Conservation (phyloP, 2,329 filamentous ascomycete species). For the Ilyonectria destructans region DNA sequence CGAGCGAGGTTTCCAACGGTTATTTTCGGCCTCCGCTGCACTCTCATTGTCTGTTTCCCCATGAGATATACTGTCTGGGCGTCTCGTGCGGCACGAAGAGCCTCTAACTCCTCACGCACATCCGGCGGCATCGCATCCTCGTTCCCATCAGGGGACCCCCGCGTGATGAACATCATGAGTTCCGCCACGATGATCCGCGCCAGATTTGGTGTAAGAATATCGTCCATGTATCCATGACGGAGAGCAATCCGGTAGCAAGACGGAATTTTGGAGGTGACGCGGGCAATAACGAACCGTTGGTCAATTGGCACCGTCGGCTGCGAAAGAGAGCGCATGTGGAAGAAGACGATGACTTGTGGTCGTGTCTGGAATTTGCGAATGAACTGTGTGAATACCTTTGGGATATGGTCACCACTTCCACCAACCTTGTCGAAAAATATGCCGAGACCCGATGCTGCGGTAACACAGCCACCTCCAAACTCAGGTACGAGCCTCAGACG, state of each 20-base stretch:
- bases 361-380: constrained; percentile 78
- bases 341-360: constrained; percentile 81
- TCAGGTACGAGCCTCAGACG: constrained; percentile 53
- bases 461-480: constrained; percentile 62
- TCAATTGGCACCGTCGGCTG: constrained; percentile 68
- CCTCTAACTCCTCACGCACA: constrained; percentile 58
- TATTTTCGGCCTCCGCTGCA: constrained; percentile 59
- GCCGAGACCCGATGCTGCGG: constrained; percentile 71
- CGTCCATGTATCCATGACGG: constrained; percentile 82
- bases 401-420: constrained; percentile 68
- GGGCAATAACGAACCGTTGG: constrained; percentile 65
- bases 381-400: constrained; percentile 76
- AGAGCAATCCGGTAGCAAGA: constrained; percentile 80
- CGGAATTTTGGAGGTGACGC: constrained; percentile 63
- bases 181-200: constrained; percentile 71
- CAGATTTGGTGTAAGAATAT: constrained; percentile 77
- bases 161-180: constrained; percentile 69
- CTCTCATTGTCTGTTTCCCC: constrained; percentile 74
- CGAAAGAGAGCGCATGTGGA: constrained; percentile 79
- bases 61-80: constrained; percentile 70
- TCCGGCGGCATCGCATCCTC: constrained; percentile 45
- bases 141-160: constrained; percentile 49
- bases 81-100: constrained; percentile 61
- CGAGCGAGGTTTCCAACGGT: constrained; percentile 57
- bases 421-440: constrained; percentile 88